Base-by-base conservation (phyloP, 768 basidiomycete species). In the Termitomyces sp. region DNA sequence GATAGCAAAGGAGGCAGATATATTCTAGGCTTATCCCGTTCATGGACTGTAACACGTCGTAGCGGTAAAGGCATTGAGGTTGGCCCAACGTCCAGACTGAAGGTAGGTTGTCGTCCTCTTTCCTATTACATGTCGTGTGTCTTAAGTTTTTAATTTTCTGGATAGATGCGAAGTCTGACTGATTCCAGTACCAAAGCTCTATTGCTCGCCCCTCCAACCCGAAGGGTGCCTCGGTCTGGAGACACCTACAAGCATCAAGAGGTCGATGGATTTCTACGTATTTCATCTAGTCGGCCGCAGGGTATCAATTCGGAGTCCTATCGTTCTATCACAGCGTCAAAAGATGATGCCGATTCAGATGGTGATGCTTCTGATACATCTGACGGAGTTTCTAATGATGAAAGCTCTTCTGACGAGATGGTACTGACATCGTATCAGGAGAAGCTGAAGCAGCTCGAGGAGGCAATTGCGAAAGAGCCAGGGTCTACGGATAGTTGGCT, bases 221-320 rank as follows among this genome's bases (percentile, higher is more conserved):
- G 80, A 53, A 77, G 76, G 54, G 66, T 88, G n/a, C 55, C 76
- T 20, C 63, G 69, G 26, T 66, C 76, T 40, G 58, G 70, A 45
- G 66, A 73, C 56, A 65, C 64, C 50, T 71, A 74, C 62, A 83
- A 77, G 64, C 82, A 85, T 65, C 72, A 81, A 56, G 88, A 90
- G 68, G 66, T 77, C n/a, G 80, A 88, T 59, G 88, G 87, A 9
- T 85, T 88, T 64, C 72, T 91, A 30, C 81, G 76, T 41, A 71
- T 91, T 9, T 74, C 82, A 18, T 77, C 84, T 16, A 71, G 71
- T 16, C 67, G 68, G n/a, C 56, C 69, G 54, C 59, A 53, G 33
- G 52, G 60, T 52, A 61, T 63, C 43, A 48, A 62, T 11, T 71
- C 78, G 54, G 74, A 77, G 52, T 70, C 75, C 14, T 84, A 87